Conservation (phyloP, 1,139 yeast species). For the Magnusiomyces clavatus region DNA sequence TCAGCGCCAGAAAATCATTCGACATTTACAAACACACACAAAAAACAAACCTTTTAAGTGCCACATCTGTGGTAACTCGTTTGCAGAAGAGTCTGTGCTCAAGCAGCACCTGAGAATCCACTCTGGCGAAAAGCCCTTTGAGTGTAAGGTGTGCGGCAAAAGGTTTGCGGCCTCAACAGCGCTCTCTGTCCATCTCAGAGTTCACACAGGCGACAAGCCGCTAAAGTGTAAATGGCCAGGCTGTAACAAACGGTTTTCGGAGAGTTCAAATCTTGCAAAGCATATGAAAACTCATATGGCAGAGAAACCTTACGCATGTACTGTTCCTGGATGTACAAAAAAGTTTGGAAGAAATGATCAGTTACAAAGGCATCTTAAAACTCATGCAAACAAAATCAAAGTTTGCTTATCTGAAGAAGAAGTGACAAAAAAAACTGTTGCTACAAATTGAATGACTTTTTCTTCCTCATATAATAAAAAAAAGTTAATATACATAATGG, state of each 20-base stretch:
- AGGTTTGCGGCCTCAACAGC: conserved; percentile 57
- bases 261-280: conserved; percentile 79
- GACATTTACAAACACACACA: conserved; percentile 87
- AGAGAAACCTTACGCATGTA: conserved; percentile 22
- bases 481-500: no score
- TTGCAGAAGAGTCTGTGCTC: conserved; percentile 61
- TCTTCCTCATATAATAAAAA: no score
- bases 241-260: conserved; percentile 81
- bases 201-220: conserved; percentile 92
- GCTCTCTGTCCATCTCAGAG: conserved; percentile 58
- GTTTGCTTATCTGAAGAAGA: no score
- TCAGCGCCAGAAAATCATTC: conserved; percentile 76
- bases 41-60: conserved; percentile 73
- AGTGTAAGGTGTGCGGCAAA: conserved; percentile 71
- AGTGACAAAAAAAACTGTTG: no score
- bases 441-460: no score
- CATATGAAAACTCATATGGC: conserved; percentile 54
- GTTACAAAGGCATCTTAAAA: conserved; percentile 25
- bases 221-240: conserved; percentile 69
- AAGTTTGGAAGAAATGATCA: conserved; percentile 31
- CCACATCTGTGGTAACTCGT: conserved; percentile 54
- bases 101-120: conserved; percentile 79
- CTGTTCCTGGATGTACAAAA: conserved; percentile 22
- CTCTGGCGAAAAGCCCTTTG: conserved; percentile 78
- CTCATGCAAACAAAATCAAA: conserved; percentile 12